phyloP scores from a whole-genome alignment of 768 basidiomycete genomes.

The Tephrocybe rancida region DNA sequence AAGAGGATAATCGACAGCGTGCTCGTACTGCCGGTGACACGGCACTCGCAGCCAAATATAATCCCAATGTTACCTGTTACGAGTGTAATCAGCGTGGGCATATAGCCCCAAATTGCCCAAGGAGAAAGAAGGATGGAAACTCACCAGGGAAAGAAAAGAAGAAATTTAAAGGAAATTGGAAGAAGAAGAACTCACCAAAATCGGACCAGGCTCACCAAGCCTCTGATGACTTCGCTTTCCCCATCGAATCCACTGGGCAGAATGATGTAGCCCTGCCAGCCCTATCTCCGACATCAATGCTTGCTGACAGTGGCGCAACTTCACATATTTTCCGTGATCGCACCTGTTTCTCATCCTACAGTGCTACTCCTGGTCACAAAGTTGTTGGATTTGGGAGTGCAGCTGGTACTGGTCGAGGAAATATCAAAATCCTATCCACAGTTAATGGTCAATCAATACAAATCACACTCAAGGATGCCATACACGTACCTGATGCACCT shows the following conservation, averaged over 20 bases:
- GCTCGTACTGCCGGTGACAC: constrained; percentile 12
- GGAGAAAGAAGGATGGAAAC: background rate
- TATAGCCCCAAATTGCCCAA: constrained; percentile 2
- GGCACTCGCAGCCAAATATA: constrained; percentile 16
- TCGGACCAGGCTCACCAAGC: constrained; percentile 11
- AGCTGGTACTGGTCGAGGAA: background rate
- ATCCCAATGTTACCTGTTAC: constrained; percentile 16
- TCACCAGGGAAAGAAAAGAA: background rate
- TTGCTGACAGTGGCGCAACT: constrained; percentile 6
- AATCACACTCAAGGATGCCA: background rate
- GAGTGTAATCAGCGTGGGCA: constrained; percentile 13
- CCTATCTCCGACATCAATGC: background rate
- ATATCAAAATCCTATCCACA: constrained; percentile 2
- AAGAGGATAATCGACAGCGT: constrained; percentile 19
- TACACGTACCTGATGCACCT: background rate
- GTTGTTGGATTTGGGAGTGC: constrained; percentile 6
- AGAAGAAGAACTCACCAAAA: constrained; percentile 2
- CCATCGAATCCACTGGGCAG: background rate
- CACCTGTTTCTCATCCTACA: constrained; percentile 3
- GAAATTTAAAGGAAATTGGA: background rate
- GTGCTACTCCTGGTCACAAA: constrained; percentile 4
- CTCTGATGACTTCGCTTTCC: constrained; percentile 7
- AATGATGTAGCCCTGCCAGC: background rate
- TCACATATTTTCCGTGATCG: constrained; percentile 6
- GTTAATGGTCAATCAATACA: background rate